Evolutionary conservation across 495 filamentous ascomycete species (phyloP).

Genomic region (Daldinia vernicosa): DNA sequence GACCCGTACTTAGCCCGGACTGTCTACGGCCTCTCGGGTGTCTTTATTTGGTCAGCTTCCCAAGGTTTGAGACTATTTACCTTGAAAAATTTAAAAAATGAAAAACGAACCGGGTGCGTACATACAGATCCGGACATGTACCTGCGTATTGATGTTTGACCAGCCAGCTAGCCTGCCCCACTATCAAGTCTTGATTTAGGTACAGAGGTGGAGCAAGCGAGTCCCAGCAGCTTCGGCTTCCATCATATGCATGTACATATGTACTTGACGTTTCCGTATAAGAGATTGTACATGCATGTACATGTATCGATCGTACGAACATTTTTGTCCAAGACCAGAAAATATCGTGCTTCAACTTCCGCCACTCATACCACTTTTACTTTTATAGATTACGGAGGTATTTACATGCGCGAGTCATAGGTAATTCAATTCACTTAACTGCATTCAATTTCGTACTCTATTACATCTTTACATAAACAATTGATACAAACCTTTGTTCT

Average conservation of each 20-base stretch:
- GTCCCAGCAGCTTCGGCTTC: slow-evolving; percentile 5
- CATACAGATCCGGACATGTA: slow-evolving; percentile 14
- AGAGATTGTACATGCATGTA: not conserved
- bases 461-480: not conserved
- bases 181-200: slow-evolving; percentile 4
- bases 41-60: slow-evolving; percentile 2
- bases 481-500: slow-evolving; percentile 14
- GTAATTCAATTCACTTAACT: not conserved
- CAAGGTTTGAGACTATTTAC: not conserved
- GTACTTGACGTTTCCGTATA: not conserved
- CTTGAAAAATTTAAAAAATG: not conserved
- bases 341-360: slow-evolving; percentile 21
- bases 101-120: slow-evolving; percentile 1
- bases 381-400: slow-evolving; percentile 1
- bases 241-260: slow-evolving; percentile 15
- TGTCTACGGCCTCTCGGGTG: not conserved
- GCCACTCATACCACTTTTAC: slow-evolving; percentile 17
- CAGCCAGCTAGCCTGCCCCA: slow-evolving; percentile 20
- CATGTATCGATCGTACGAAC: slow-evolving; percentile 38
- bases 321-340: slow-evolving; percentile 15
- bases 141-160: slow-evolving; percentile 9
- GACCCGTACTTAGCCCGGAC: not conserved
- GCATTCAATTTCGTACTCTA: not conserved
- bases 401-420: not conserved
- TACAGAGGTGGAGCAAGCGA: slow-evolving; percentile 14